Evolutionary conservation across 352 stramenopile genomes (phyloP).

Genomic region (Globisporangium perplexum): DNA sequence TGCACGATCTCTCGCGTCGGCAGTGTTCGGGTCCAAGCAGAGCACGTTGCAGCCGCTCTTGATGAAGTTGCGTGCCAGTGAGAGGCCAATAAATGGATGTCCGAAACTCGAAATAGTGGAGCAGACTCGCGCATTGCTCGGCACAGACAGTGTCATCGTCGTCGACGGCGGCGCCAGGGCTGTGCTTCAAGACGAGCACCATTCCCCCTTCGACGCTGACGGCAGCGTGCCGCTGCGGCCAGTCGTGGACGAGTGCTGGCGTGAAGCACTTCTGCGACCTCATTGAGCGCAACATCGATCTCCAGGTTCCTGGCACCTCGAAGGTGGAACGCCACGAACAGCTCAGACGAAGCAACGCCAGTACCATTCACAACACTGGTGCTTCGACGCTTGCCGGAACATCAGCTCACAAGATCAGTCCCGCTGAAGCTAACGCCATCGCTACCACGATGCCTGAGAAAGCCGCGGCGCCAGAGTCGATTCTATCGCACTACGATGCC

Average conservation of each 20-base stretch:
- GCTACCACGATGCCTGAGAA: slow-evolving; percentile 5
- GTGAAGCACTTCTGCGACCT: slow-evolving; percentile 70
- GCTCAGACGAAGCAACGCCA: background rate
- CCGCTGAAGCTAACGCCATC: background rate
- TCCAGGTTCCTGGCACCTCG: background rate
- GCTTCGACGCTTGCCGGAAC: background rate
- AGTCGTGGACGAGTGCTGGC: slow-evolving; percentile 52
- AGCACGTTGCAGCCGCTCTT: too few species aligned
- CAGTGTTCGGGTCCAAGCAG: too few species aligned
- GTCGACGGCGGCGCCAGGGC: too few species aligned
- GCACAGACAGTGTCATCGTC: too few species aligned
- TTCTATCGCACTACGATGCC: background rate
- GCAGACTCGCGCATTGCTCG: too few species aligned
- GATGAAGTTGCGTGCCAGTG: too few species aligned
- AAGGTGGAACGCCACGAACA: background rate
- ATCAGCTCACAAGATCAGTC: background rate
- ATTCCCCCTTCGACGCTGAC: background rate
- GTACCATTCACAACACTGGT: background rate
- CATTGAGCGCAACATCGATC: slow-evolving; percentile 19
- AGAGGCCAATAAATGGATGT: too few species aligned
- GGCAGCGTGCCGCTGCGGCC: slow-evolving; percentile 44
- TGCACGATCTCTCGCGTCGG: too few species aligned
- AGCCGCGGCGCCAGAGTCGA: slow-evolving; percentile 1
- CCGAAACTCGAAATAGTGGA: too few species aligned
- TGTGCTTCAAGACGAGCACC: background rate